phyloP scores from a whole-genome alignment of 2,329 filamentous ascomycete genomes.

The Colletotrichum sidae region DNA sequence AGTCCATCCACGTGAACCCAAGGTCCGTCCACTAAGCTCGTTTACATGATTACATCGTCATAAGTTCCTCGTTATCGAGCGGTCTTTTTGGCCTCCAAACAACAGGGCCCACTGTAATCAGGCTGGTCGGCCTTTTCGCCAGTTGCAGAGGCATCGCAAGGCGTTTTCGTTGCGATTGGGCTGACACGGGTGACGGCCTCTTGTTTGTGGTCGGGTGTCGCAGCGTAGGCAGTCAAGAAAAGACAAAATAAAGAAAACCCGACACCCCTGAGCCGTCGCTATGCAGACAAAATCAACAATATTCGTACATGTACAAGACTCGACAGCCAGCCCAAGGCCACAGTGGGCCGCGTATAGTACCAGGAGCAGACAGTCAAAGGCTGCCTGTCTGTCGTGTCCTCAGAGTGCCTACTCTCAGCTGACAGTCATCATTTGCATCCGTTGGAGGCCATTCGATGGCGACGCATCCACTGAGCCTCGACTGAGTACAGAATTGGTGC shows the following conservation, averaged over 20 bases:
- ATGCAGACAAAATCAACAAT: constrained; percentile 39
- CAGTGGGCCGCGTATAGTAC: neutral
- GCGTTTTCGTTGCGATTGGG: neutral
- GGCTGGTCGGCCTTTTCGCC: neutral
- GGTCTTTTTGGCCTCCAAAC: too few species aligned
- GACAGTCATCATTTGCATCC: constrained; percentile 75
- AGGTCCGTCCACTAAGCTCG: constrained; percentile 1
- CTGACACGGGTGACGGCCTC: constrained; percentile 11
- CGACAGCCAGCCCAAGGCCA: neutral
- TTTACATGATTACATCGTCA: constrained; percentile 21
- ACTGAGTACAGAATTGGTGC: constrained; percentile 64
- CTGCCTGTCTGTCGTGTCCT: neutral
- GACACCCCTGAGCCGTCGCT: constrained; percentile 38
- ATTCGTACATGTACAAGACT: constrained; percentile 40
- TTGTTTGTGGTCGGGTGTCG: constrained; percentile 35
- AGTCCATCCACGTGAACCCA: constrained; percentile 1
- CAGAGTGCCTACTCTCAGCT: constrained; percentile 50
- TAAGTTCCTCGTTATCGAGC: constrained; percentile 4
- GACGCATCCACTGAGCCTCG: constrained; percentile 64
- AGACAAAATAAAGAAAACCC: constrained; percentile 17
- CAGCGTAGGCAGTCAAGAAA: constrained; percentile 15
- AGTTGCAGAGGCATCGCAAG: constrained; percentile 7
- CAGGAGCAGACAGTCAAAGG: too few species aligned
- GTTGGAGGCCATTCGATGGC: constrained; percentile 62
- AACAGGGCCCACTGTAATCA: neutral